Evolutionary conservation across 345 rosid species (phyloP), one percentile per base, ranked within the genome.

Genomic region (Heritiera littoralis): DNA sequence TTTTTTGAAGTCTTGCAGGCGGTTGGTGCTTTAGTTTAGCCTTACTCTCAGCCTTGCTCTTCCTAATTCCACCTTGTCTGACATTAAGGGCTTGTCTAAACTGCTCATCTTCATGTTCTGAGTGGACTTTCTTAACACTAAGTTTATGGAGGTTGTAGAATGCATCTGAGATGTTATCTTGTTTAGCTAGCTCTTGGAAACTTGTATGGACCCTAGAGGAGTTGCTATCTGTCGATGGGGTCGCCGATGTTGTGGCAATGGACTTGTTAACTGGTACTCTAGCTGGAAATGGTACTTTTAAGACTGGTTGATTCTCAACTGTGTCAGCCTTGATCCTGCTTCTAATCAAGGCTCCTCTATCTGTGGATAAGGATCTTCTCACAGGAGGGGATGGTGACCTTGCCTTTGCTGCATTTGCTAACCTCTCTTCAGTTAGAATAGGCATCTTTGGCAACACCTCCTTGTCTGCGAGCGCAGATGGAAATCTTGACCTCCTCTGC

Each of bases 401-500:
- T n/a, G 90, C 83, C 82, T 88, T 89, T 10, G 40, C 51, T 1
- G 85, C 84, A 69, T 82, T 86, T 20, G 73, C 73, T 28, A 77
- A 51, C 75, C 86, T 88, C 54, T 91, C 93, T 80, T 94, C 98
- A 35, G 82, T 79, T 56, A 79, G 23, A 80, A 81, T 84, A 23
- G 85, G 81, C 76, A 82, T 81, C 89, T 83, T 92, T 15, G 88
- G 83, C 60, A 80, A 69, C 40, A 83, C 78, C 32, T 93, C 97
- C 84, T 90, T 95, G 77, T 90, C 95, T 78, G 85, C 30, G 15
- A 90, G 45, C 2, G 93, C 88, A 45, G 92, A 88, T 30, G 93
- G 97, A 81, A 91, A 89, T 74, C 92, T 87, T 49, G 92, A 83
- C 86, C 90, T 89, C 82, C 98, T 89, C 73, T 93, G 98, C 89